Evolutionary conservation across 1,284 basidiomycete species (phyloP), one percentile per base, ranked within the genome.

Genomic region (Agroathelia rolfsii): DNA sequence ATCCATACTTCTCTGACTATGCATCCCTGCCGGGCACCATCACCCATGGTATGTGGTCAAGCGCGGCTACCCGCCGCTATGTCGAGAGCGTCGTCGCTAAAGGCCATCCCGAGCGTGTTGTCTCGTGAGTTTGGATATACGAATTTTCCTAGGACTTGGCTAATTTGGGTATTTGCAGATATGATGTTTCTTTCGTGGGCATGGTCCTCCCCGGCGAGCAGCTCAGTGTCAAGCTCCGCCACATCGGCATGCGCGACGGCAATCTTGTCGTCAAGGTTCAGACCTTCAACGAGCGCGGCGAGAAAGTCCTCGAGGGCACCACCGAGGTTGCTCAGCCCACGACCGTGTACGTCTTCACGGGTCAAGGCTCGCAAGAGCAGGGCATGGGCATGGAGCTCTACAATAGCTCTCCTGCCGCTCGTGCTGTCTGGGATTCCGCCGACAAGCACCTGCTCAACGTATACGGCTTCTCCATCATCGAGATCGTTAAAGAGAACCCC

Each of bases 311-410:
- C 27, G 80, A 87, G 43, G 94, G 94, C 25, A 76, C 84, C 13
- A 87, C 94, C 2, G 90, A 96, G 57, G 89, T 97, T 42, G 79
- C 79, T 10, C 94, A 97, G 59, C 79, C 89, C 3, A 76, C 79
- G 10, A 95, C 93, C 11, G 88, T 88, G 31, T 97, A 97, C 50
- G 90, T 96, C 51, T 97, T 97, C 70, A 98, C 94, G 34, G 94
- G 94, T 31, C 94, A 98, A 58, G 94, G 94, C 36, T 97, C 92
- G 15, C 95, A 98, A 59, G 94, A 98, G 59, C 81, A 84, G 30
- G 90, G 93, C 23, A 98, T 98, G 94, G 94, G 95, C 24, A 97
- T 98, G 93, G 93, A 97, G 48, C 73, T 98, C 3, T 98, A 97
- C 71, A 83, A 79, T 56, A 76, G 64, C 45, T 96, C 90, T 8